Percentiles rank a stretch among this genome's conserved stretches.
Conservation (phyloP, 2,329 filamentous ascomycete genomes). For the Calonectria henricotiae region DNA sequence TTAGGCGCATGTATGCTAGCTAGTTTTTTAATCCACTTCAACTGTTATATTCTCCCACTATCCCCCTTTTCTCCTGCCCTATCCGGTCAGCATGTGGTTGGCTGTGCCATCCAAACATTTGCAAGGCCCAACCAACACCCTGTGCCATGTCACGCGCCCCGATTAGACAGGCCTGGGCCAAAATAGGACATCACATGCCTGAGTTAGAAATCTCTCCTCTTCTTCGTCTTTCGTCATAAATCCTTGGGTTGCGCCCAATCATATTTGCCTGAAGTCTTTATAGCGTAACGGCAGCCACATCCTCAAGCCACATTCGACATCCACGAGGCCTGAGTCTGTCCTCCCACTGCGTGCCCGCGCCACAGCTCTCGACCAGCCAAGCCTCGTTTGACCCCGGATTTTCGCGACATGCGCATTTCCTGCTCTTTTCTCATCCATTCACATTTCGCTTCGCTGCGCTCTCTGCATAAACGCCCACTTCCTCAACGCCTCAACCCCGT, state of each 20-base stretch:
- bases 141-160: not conserved
- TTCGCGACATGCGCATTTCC: constrained; percentile 42
- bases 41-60: not conserved
- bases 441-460: constrained; percentile 28
- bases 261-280: constrained; percentile 5
- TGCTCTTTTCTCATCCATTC: constrained; percentile 42
- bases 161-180: not conserved
- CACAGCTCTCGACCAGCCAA: constrained; percentile 40
- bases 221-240: constrained; percentile 2
- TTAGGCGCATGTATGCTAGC: no score
- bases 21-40: not conserved
- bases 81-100: constrained; percentile 17
- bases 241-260: constrained; percentile 5
- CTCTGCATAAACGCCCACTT: constrained; percentile 24
- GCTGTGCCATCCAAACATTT: not conserved
- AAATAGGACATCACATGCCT: constrained; percentile 23
- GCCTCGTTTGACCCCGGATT: constrained; percentile 50
- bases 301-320: constrained; percentile 18
- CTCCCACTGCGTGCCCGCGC: constrained; percentile 35
- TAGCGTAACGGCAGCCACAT: constrained; percentile 10
- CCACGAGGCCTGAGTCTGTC: constrained; percentile 28
- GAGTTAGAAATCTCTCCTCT: not conserved
- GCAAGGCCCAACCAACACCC: not conserved
- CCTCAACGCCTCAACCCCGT: constrained; percentile 32
- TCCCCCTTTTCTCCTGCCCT: not conserved